Conservation (phyloP, 73 alveolate species). For the Paraurostyla sp. region DNA sequence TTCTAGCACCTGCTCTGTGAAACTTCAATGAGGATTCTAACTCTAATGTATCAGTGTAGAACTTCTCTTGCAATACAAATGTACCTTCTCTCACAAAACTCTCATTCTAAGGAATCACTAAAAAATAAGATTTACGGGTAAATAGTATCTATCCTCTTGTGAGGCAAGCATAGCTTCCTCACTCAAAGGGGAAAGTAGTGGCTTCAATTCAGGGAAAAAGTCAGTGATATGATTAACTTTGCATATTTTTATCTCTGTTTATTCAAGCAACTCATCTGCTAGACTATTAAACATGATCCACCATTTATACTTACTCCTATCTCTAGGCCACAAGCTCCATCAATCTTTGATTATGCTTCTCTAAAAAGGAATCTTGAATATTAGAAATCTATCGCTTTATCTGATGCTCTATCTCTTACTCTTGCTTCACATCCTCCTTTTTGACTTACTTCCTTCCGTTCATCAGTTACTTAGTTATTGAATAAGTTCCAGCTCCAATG, state of each 20-base stretch:
- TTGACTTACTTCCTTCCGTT: neutral
- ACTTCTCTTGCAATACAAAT: slow-evolving; percentile 47
- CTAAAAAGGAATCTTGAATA: slow-evolving; percentile 12
- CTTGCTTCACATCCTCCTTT: neutral
- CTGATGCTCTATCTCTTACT: neutral
- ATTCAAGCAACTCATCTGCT: slow-evolving; percentile 53
- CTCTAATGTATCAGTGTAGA: slow-evolving; percentile 55
- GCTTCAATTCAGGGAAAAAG: neutral
- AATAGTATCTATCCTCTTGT: neutral
- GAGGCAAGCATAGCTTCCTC: neutral
- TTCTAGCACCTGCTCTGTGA: slow-evolving; percentile 69
- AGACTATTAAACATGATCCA: neutral
- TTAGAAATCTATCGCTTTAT: neutral
- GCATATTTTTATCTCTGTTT: slow-evolving; percentile 19
- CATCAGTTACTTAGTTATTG: neutral
- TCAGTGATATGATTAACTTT: slow-evolving; percentile 54
- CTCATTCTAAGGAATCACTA: neutral
- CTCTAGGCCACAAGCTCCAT: slow-evolving; percentile 51
- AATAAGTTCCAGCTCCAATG: slow-evolving; percentile 41
- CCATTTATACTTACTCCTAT: slow-evolving; percentile 36
- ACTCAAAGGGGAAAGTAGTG: slow-evolving; percentile 21
- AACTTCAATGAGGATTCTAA: slow-evolving; percentile 25
- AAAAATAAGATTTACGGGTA: slow-evolving; percentile 9
- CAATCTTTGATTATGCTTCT: slow-evolving; percentile 40
- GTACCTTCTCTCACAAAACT: slow-evolving; percentile 42